Evolutionary conservation across 2,329 filamentous ascomycete genomes (phyloP).

Genomic region (Alternaria dauci): DNA sequence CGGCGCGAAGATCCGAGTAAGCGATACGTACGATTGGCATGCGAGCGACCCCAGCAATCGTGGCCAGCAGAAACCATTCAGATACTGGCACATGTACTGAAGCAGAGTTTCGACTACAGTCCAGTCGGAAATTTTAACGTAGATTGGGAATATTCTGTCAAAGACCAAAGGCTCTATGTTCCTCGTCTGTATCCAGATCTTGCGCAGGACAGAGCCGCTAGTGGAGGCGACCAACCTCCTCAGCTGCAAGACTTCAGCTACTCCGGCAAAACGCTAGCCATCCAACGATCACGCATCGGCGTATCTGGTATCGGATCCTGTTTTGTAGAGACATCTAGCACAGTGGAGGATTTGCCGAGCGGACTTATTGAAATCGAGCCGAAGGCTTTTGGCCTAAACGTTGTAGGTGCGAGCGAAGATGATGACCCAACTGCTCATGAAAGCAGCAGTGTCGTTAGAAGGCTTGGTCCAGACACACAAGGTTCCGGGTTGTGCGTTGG

Average conservation of each 20-base stretch:
- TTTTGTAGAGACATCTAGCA: background rate
- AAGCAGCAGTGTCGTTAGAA: background rate
- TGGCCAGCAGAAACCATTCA: background rate
- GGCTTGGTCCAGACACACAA: background rate
- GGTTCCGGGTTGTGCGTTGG: conserved; percentile 1
- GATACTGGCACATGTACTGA: background rate
- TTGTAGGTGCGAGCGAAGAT: background rate
- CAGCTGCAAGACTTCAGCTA: conserved; percentile 1
- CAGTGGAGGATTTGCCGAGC: background rate
- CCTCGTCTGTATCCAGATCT: conserved; percentile 2
- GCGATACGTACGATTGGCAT: conserved; percentile 2
- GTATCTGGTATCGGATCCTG: background rate
- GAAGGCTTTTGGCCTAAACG: conserved; percentile 4
- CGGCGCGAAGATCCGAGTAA: conserved; percentile 2
- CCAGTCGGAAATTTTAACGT: background rate
- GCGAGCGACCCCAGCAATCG: background rate
- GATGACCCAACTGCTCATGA: background rate
- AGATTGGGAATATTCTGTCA: conserved; percentile 4
- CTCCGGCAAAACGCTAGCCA: background rate
- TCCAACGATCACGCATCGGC: background rate
- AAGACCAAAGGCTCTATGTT: background rate
- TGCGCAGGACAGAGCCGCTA: background rate
- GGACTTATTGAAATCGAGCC: conserved; percentile 1
- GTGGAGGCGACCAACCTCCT: conserved; percentile 2
- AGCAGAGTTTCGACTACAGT: background rate